A percentile compares a stretch with the other conserved stretches of the same genome.
phyloP scores from a whole-genome alignment of 176 grass and related monocot species.

The Aechmea fasciata region DNA sequence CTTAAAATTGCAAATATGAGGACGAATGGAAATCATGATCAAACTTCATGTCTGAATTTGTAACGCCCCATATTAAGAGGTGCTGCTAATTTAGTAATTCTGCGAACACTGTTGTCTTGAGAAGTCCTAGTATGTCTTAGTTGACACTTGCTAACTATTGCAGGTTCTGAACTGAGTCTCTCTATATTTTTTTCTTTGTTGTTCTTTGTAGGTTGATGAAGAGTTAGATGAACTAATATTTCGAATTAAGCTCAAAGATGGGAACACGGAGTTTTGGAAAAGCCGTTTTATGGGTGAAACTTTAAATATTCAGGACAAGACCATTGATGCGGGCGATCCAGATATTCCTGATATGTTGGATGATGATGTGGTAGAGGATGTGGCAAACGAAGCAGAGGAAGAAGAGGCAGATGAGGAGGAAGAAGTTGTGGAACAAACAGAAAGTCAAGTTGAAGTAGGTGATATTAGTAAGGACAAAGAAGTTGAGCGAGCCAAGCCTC shows the following conservation, averaged over 20 bases:
- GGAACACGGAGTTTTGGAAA: conserved; percentile 94
- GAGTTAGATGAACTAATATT: conserved; percentile 76
- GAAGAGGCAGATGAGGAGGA: conserved; percentile 74
- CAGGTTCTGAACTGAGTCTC: background rate
- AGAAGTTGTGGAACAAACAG: conserved; percentile 52
- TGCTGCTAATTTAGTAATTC: no score
- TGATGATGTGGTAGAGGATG: conserved; percentile 40
- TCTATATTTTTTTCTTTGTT: background rate
- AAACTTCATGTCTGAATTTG: no score
- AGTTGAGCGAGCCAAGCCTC: conserved; percentile 51
- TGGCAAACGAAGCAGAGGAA: conserved; percentile 58
- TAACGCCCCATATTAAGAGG: no score
- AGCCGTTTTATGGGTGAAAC: conserved; percentile 86
- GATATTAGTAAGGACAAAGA: conserved; percentile 62
- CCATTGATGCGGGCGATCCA: conserved; percentile 34
- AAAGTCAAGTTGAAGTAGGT: conserved; percentile 41
- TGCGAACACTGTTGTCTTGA: background rate
- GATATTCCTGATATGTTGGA: conserved; percentile 45
- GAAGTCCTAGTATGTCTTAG: conserved; percentile 7
- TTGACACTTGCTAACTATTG: background rate
- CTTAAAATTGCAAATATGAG: no score
- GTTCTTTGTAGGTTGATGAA: conserved; percentile 63
- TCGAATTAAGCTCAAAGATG: conserved; percentile 85
- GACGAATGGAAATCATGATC: no score
- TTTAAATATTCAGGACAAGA: conserved; percentile 47